These are phyloP conservation scores for Aspergillus brunneoviolaceus DNA, from an alignment of 2,329 filamentous ascomycete species.

Conservation along the genomic window DNA sequence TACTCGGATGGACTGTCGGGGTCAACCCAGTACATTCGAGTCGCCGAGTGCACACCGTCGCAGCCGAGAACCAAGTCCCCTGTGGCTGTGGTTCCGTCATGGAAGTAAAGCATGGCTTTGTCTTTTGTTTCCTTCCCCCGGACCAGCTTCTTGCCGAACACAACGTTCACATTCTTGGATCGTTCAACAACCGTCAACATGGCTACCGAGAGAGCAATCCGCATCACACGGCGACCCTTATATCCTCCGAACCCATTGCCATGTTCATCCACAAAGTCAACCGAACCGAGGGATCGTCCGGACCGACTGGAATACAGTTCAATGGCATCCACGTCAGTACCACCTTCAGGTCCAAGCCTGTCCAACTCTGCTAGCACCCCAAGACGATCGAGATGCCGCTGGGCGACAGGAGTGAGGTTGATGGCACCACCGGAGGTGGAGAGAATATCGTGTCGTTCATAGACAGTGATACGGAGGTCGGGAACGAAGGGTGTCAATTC, in stretches of 20 bases:
- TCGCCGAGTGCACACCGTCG: conserved; percentile 42
- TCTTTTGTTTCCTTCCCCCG: conserved; percentile 34
- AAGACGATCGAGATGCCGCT: conserved; percentile 44
- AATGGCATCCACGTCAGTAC: conserved; percentile 42
- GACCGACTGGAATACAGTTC: conserved; percentile 44
- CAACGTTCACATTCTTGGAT: conserved; percentile 37
- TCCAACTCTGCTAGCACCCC: conserved; percentile 42
- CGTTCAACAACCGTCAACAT: conserved; percentile 42
- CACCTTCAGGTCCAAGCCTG: conserved; percentile 39
- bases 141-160: conserved; percentile 44
- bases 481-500: conserved; percentile 36
- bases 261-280: conserved; percentile 40
- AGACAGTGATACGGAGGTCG: conserved; percentile 38
- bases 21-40: conserved; percentile 36
- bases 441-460: conserved; percentile 42
- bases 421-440: conserved; percentile 48
- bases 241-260: conserved; percentile 42
- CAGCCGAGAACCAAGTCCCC: conserved; percentile 42
- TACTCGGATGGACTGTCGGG: conserved; percentile 37
- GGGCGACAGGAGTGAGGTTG: conserved; percentile 46
- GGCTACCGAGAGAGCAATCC: conserved; percentile 42
- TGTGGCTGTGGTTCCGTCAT: conserved; percentile 34
- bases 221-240: conserved; percentile 44
- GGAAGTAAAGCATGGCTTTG: conserved; percentile 37
- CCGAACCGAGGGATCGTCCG: conserved; percentile 36